A percentile compares a stretch with the other conserved stretches of the same genome.
Evolutionary conservation across 352 stramenopile species (phyloP).

Genomic region (Pythium dissimile): DNA sequence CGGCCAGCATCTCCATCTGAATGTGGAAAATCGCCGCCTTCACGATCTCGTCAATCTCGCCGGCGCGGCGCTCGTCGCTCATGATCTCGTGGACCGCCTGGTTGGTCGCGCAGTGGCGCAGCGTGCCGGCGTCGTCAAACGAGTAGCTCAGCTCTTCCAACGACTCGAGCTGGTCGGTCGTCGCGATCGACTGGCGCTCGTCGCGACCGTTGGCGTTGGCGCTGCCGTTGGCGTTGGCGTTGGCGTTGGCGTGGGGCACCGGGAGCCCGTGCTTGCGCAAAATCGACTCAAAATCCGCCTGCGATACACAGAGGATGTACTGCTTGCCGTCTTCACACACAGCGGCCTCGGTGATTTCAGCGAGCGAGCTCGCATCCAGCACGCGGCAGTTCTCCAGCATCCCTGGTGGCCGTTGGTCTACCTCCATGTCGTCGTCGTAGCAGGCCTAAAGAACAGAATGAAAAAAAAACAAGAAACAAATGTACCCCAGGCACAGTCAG

Average conservation of each 20-base stretch:
- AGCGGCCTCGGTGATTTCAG: constrained; percentile 30
- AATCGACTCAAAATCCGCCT: constrained; percentile 29
- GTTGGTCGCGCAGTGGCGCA: constrained; percentile 69
- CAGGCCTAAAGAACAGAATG: constrained; percentile 58
- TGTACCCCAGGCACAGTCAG: too few relatives aligned
- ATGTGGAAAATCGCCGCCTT: constrained; percentile 84
- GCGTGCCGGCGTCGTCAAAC: constrained; percentile 61
- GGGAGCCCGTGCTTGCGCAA: constrained; percentile 47
- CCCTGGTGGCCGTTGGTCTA: constrained; percentile 48
- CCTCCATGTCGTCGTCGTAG: constrained; percentile 73
- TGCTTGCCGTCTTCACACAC: constrained; percentile 68
- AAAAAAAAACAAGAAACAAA: too few relatives aligned
- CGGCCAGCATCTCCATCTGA: constrained; percentile 80
- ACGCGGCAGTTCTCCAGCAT: constrained; percentile 55
- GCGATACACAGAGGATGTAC: constrained; percentile 60
- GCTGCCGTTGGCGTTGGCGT: constrained; percentile 4
- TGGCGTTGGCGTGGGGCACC: constrained; percentile 8
- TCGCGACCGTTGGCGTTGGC: constrained; percentile 13
- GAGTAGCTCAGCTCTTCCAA: constrained; percentile 79
- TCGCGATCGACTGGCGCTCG: constrained; percentile 38
- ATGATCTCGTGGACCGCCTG: constrained; percentile 76
- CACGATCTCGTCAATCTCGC: constrained; percentile 75
- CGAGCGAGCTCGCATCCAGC: constrained; percentile 47
- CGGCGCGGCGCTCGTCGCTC: constrained; percentile 59
- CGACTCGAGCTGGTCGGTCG: constrained; percentile 67